These are phyloP conservation scores for Penicillium pancosmium DNA, from an alignment of 495 filamentous ascomycete genomes.

Conservation along the genomic window DNA sequence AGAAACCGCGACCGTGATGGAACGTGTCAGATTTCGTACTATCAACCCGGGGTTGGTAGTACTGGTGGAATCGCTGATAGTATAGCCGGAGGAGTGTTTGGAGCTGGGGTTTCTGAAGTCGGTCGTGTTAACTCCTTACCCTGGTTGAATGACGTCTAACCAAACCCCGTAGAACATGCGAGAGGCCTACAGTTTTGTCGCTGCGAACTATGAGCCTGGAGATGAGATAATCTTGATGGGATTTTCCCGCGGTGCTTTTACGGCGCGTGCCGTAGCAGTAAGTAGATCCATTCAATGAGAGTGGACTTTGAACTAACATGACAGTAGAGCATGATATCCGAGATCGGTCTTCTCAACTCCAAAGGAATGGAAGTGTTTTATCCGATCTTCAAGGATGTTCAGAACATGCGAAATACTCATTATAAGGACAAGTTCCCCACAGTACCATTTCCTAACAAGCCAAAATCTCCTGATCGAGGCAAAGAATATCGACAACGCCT, in stretches of 20 bases:
- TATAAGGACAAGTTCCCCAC: conserved; percentile 59
- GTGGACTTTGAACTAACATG: not conserved
- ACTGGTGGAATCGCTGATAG: conserved; percentile 43
- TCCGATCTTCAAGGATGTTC: conserved; percentile 65
- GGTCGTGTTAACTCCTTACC: conserved; percentile 13
- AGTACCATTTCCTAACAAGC: conserved; percentile 61
- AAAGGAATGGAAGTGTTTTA: conserved; percentile 65
- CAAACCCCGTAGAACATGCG: conserved; percentile 55
- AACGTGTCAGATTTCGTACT: conserved; percentile 53
- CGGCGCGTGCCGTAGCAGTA: conserved; percentile 59
- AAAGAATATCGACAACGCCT: conserved; percentile 36
- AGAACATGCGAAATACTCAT: conserved; percentile 54
- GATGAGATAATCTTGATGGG: conserved; percentile 74
- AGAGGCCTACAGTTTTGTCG: conserved; percentile 67
- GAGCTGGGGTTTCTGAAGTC: conserved; percentile 49
- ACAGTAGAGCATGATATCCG: conserved; percentile 57
- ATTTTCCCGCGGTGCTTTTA: conserved; percentile 76
- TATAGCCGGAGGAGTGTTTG: conserved; percentile 53
- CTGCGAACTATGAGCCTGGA: conserved; percentile 65
- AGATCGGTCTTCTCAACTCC: conserved; percentile 65
- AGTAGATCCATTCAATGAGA: not conserved
- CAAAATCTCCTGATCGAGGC: conserved; percentile 34
- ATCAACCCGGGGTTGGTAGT: conserved; percentile 57
- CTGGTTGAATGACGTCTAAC: conserved; percentile 2
- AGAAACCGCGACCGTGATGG: conserved; percentile 28